Evolutionary conservation across 345 rosid genomes (phyloP).

Genomic region (Gossypium ekmanianum): DNA sequence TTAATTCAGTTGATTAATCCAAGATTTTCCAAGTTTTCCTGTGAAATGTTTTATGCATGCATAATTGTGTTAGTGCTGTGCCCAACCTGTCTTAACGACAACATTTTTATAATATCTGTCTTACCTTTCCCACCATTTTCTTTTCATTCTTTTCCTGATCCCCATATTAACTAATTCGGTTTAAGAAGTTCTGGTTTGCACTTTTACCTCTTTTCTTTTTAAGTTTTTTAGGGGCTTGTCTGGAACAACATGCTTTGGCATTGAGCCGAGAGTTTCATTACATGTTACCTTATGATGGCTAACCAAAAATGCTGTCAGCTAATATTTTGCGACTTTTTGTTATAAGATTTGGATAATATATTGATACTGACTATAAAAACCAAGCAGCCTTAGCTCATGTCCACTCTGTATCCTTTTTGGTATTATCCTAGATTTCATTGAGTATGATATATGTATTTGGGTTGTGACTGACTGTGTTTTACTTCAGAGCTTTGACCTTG

Average conservation of each 20-base stretch:
- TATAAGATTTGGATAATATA: background rate
- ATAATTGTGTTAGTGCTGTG: background rate
- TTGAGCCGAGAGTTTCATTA: background rate
- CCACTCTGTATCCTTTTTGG: background rate
- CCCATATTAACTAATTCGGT: background rate
- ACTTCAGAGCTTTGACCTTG: constrained; percentile 71
- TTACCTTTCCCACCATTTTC: background rate
- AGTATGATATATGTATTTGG: background rate
- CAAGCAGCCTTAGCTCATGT: background rate
- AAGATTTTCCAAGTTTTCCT: background rate
- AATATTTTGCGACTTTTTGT: background rate
- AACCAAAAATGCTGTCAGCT: background rate
- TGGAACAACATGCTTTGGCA: background rate
- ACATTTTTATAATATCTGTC: background rate
- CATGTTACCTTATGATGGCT: background rate
- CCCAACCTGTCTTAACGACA: background rate
- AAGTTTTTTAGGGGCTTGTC: background rate
- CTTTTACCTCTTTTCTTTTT: background rate
- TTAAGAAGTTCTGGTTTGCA: background rate
- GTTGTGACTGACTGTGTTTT: constrained; percentile 13
- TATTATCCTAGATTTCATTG: background rate
- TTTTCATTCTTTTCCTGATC: background rate
- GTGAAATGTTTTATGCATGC: background rate
- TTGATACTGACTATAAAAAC: background rate
- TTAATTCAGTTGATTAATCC: background rate